Evolutionary conservation across 1,284 basidiomycete genomes (phyloP).

Genomic region (Sporisorium iseilematis-ciliati): DNA sequence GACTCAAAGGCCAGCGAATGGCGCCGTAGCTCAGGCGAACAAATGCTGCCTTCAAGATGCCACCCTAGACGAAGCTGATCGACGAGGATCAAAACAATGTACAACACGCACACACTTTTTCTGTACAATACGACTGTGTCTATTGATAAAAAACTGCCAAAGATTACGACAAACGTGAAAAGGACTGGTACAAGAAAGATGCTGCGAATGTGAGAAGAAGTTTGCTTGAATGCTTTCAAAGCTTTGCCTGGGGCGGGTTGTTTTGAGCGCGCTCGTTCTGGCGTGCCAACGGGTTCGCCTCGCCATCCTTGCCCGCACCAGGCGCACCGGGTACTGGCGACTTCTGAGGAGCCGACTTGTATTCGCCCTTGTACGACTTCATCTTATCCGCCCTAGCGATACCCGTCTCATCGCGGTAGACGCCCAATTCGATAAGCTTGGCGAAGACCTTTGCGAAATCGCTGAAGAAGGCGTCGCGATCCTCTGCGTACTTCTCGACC

Average conservation of each 20-base stretch:
- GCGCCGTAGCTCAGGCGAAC: neutral
- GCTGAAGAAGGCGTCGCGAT: constrained; percentile 74
- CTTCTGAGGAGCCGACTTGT: constrained; percentile 67
- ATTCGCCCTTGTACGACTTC: constrained; percentile 56
- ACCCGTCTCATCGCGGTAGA: constrained; percentile 67
- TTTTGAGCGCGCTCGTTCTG: constrained; percentile 44
- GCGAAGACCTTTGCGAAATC: constrained; percentile 73
- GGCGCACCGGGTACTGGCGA: constrained; percentile 37
- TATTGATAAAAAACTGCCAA: constrained; percentile 24
- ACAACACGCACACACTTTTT: constrained; percentile 6
- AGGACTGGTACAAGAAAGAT: constrained; percentile 2
- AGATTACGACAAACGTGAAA: constrained; percentile 5
- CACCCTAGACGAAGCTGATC: too few relatives aligned
- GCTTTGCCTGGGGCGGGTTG: constrained; percentile 35
- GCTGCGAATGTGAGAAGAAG: constrained; percentile 6
- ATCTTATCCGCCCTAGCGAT: constrained; percentile 64
- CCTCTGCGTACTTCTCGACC: constrained; percentile 72
- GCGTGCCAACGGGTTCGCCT: constrained; percentile 43
- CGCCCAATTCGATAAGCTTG: constrained; percentile 69
- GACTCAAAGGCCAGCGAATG: neutral
- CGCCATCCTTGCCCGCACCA: constrained; percentile 54
- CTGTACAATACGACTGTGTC: constrained; percentile 16
- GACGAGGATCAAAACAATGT: neutral
- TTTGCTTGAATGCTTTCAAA: constrained; percentile 21
- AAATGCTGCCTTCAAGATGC: too few relatives aligned